Conservation (phyloP, 352 stramenopile species). For the Globisporangium takayamanum region DNA sequence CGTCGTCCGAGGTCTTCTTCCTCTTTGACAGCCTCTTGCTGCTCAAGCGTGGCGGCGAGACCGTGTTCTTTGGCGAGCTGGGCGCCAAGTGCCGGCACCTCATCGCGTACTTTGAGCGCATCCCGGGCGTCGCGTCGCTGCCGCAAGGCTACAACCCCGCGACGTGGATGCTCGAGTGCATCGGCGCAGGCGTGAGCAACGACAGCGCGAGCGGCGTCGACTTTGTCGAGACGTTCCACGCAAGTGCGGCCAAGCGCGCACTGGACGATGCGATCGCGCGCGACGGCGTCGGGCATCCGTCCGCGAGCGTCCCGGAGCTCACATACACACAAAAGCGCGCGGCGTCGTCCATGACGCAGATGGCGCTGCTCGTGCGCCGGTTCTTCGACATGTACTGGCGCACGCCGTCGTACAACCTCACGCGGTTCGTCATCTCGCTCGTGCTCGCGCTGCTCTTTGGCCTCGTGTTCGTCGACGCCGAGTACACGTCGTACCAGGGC, state of each 20-base stretch:
- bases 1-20: neutral
- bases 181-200: conserved; percentile 10
- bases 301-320: no score
- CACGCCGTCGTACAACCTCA: conserved; percentile 83
- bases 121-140: no score
- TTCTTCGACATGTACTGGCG: conserved; percentile 66
- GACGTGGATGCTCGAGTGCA: conserved; percentile 19
- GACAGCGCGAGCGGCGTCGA: no score
- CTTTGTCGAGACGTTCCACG: no score
- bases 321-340: no score
- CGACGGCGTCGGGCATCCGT: no score
- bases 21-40: conserved; percentile 79
- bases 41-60: conserved; percentile 51
- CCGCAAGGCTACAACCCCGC: conserved; percentile 13
- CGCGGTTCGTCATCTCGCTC: conserved; percentile 30
- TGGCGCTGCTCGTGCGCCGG: no score
- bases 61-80: conserved; percentile 44
- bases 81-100: no score
- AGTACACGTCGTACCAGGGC: conserved; percentile 33
- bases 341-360: no score
- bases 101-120: no score
- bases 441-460: conserved; percentile 13
- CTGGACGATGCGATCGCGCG: no score
- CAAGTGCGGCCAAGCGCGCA: no score
- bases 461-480: conserved; percentile 23